Evolutionary conservation across 495 filamentous ascomycete genomes (phyloP), one percentile per base, ranked within the genome.

Genomic region (Talaromyces ruber): DNA sequence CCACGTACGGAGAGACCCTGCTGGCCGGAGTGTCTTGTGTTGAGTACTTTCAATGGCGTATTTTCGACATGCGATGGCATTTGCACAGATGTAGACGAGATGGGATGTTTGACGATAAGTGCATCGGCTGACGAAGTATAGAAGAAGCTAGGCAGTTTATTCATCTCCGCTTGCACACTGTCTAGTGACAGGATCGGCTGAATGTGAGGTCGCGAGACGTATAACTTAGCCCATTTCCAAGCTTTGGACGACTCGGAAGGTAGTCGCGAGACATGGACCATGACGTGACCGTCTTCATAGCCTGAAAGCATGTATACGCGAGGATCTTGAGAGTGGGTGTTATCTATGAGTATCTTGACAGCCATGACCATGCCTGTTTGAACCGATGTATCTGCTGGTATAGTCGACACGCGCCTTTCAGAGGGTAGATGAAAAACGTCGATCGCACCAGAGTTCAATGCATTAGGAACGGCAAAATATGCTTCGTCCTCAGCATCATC

Each of bases 291-390:
- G 65, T 87, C 90, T 74, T 98, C 94, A 75, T 92, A 96, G 37
- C 89, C 94, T n/a, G 86, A 87, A 4, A 86, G 72, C 12, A 95
- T 71, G 57, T 76, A 79, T 1, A 83, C 25, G 51, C 75, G 70
- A 0, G 69, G 68, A 28, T 60, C 50, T 52, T 60, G 59, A 32
- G 39, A 6, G n/a, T 57, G 22, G 0, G 68, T 57, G 5, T 69
- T 18, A 3, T 68, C 66, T 0, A 70, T 61, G 63, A 88, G 81
- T 8, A 96, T 69, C 4, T 79, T 76, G 12, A 96, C 74, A 24
- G 88, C 85, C 94, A 98, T 97, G 26, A 93, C 85, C 93, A 97
- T 98, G 28, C 94, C 89, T 18, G 87, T 87, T 55, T 90, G 84
- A 25, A 82, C 76, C 14, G 73, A 62, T 39, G 75, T 72, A 32